Conservation (phyloP, 345 rosid genomes). For the Arabidopsis suecica region DNA sequence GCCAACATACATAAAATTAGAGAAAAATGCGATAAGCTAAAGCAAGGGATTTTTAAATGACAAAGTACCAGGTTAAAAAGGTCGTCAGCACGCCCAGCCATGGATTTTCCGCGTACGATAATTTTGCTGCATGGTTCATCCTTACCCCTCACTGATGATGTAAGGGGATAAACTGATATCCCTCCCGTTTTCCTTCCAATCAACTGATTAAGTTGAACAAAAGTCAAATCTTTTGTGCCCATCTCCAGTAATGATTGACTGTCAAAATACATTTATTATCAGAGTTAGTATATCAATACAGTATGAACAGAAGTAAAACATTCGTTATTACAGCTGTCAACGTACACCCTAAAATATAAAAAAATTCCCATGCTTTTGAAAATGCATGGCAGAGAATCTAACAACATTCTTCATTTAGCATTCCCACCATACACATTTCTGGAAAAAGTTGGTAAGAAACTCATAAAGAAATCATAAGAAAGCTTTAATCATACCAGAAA, state of each 20-base stretch:
- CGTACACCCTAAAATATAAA: not conserved
- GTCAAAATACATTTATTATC: slow-evolving; percentile 35
- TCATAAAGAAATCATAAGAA: slow-evolving; percentile 10
- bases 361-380: slow-evolving; percentile 3
- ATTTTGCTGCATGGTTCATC: slow-evolving; percentile 82
- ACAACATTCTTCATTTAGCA: slow-evolving; percentile 19
- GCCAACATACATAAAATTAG: not conserved
- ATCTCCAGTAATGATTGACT: slow-evolving; percentile 96
- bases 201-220: slow-evolving; percentile 96
- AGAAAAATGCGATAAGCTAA: slow-evolving; percentile 4
- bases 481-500: slow-evolving; percentile 66
- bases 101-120: slow-evolving; percentile 93
- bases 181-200: slow-evolving; percentile 99
- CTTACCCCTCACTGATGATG: slow-evolving; percentile 80
- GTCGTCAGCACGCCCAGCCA: slow-evolving; percentile 92
- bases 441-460: slow-evolving; percentile 2
- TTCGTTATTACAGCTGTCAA: slow-evolving; percentile 14
- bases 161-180: slow-evolving; percentile 90
- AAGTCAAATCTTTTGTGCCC: slow-evolving; percentile 91
- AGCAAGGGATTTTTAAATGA: slow-evolving; percentile 1
- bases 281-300: slow-evolving; percentile 13
- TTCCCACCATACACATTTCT: slow-evolving; percentile 20
- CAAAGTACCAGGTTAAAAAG: slow-evolving; percentile 79
- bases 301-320: not conserved
- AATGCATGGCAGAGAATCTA: slow-evolving; percentile 20